These are phyloP conservation scores for Alternaria brassicae DNA, from an alignment of 2,329 filamentous ascomycete species.

Conservation along the genomic window DNA sequence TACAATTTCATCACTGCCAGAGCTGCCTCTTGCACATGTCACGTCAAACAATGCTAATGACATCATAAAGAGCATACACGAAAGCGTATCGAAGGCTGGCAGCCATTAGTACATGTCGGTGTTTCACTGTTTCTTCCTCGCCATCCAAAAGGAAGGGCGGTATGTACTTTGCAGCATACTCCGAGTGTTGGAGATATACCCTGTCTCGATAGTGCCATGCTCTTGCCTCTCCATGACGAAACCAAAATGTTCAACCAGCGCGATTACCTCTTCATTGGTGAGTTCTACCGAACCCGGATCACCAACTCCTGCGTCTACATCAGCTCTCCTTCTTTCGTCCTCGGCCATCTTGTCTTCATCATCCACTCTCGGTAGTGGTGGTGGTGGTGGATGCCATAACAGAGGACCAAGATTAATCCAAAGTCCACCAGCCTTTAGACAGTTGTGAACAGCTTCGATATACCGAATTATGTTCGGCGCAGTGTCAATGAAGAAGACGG, in stretches of 20 bases:
- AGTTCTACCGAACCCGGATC: constrained; percentile 92
- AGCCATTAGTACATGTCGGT: neutral
- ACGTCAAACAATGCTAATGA: neutral
- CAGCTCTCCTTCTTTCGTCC: constrained; percentile 23
- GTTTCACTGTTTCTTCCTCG: constrained; percentile 64
- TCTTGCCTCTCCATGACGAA: constrained; percentile 74
- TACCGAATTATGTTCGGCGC: constrained; percentile 93
- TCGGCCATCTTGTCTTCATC: constrained; percentile 1
- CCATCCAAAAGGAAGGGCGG: constrained; percentile 82
- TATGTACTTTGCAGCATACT: constrained; percentile 91
- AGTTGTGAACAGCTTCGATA: constrained; percentile 80
- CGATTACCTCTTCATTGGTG: constrained; percentile 84
- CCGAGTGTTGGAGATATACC: constrained; percentile 83
- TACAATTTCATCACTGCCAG: neutral
- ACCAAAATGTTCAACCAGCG: constrained; percentile 74
- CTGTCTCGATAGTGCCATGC: constrained; percentile 65
- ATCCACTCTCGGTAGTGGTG: constrained; percentile 68
- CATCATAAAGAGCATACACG: neutral
- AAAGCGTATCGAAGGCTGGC: neutral
- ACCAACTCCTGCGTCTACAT: constrained; percentile 68
- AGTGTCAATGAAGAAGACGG: constrained; percentile 96
- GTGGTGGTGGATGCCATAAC: constrained; percentile 95
- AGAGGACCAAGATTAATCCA: constrained; percentile 91
- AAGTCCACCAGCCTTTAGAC: constrained; percentile 77
- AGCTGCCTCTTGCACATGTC: neutral